Percentiles rank a stretch among this genome's conserved stretches.
Evolutionary conservation across 2,329 filamentous ascomycete genomes (phyloP).

Genomic region (Alternaria ethzedia): DNA sequence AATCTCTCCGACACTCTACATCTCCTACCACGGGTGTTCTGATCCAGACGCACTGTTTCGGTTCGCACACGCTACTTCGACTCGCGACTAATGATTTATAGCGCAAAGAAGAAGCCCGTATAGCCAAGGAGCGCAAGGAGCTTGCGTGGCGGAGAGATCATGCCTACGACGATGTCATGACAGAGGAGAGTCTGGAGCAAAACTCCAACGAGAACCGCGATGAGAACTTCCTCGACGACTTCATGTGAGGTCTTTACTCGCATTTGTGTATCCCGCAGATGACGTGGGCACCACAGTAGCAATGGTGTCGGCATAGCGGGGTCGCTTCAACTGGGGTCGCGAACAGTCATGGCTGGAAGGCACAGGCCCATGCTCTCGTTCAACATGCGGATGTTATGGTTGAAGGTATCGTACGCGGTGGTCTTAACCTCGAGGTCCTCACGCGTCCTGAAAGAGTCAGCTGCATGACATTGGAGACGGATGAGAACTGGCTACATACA

Average conservation of each 20-base stretch:
- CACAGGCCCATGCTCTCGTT: constrained; percentile 76
- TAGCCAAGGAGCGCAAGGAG: constrained; percentile 82
- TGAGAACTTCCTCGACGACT: constrained; percentile 84
- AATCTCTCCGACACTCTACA: background rate
- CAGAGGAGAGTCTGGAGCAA: constrained; percentile 76
- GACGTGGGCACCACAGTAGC: constrained; percentile 8
- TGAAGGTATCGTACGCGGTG: constrained; percentile 65
- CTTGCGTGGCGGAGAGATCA: constrained; percentile 97
- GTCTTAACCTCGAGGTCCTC: constrained; percentile 41
- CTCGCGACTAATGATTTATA: constrained; percentile 41
- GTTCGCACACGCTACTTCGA: background rate
- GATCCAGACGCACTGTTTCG: background rate
- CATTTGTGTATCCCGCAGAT: background rate
- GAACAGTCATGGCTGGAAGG: constrained; percentile 44
- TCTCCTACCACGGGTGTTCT: background rate
- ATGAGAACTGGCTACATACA: constrained; percentile 20
- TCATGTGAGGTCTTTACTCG: constrained; percentile 51
- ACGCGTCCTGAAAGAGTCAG: constrained; percentile 21
- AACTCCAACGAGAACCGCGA: constrained; percentile 86
- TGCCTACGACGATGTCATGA: constrained; percentile 92
- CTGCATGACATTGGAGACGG: background rate
- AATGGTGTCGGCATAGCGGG: constrained; percentile 1
- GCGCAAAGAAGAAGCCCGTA: constrained; percentile 77
- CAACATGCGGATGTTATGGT: constrained; percentile 73
- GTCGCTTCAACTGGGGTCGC: constrained; percentile 29